Percentiles rank a stretch among this genome's conserved stretches.
These are phyloP conservation scores for Colletotrichum sp. DNA, from an alignment of 2,329 filamentous ascomycete genomes.

Conservation along the genomic window DNA sequence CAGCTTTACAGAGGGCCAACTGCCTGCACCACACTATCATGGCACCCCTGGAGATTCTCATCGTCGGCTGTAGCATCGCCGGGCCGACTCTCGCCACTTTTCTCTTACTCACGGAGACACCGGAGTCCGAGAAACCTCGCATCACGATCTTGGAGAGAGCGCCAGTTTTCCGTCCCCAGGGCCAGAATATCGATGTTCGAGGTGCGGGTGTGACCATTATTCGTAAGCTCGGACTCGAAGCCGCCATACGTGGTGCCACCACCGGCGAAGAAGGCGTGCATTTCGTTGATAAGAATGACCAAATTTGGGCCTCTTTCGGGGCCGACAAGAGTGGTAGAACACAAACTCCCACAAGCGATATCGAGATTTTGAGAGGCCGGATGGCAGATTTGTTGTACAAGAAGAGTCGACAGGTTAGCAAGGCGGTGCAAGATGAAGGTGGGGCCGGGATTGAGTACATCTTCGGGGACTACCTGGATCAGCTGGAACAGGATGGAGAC, in stretches of 20 bases:
- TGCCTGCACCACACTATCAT: neutral
- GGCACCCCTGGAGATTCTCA: conserved; percentile 25
- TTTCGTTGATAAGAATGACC: conserved; percentile 46
- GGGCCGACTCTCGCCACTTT: conserved; percentile 31
- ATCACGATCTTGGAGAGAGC: conserved; percentile 46
- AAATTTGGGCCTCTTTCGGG: conserved; percentile 39
- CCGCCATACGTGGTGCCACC: conserved; percentile 32
- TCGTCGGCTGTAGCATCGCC: conserved; percentile 37
- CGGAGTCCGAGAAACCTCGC: neutral
- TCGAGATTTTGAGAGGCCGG: conserved; percentile 63
- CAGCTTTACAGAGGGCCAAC: neutral
- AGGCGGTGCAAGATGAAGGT: neutral
- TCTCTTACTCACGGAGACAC: neutral
- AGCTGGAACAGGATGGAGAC: conserved; percentile 30
- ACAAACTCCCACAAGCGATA: conserved; percentile 58
- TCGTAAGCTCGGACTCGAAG: conserved; percentile 42
- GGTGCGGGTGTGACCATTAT: conserved; percentile 40
- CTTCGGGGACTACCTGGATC: conserved; percentile 32
- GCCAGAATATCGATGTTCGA: conserved; percentile 42
- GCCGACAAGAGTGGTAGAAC: conserved; percentile 43
- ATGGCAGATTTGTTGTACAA: conserved; percentile 54
- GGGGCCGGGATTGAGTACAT: conserved; percentile 24
- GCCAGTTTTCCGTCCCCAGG: conserved; percentile 26
- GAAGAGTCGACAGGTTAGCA: conserved; percentile 27
- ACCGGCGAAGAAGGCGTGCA: conserved; percentile 50